phyloP scores from a whole-genome alignment of 2,329 filamentous ascomycete species.

The Talaromyces marneffei region DNA sequence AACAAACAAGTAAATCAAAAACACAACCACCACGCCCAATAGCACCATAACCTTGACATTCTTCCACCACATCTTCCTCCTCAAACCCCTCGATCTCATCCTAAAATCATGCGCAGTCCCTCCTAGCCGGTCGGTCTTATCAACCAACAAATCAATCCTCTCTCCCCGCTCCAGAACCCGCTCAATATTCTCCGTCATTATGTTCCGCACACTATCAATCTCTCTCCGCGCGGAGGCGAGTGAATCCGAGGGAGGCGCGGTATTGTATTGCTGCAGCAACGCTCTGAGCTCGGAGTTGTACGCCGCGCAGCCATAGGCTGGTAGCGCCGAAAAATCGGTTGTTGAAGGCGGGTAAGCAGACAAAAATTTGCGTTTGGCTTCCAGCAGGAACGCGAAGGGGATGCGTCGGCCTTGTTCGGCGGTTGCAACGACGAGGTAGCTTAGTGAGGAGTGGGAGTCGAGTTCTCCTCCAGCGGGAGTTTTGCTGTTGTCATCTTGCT shows the following conservation, averaged over 20 bases:
- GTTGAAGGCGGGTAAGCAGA: conserved; percentile 57
- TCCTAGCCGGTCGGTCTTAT: conserved; percentile 91
- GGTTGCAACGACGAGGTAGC: conserved; percentile 84
- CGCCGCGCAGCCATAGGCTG: conserved; percentile 80
- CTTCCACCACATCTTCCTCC: conserved; percentile 99
- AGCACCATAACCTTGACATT: conserved; percentile 92
- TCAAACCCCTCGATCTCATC: conserved; percentile 75
- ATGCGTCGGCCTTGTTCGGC: conserved; percentile 76
- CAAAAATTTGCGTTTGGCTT: conserved; percentile 84
- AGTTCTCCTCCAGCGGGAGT: neutral
- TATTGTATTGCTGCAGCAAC: conserved; percentile 79
- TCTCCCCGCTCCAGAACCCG: conserved; percentile 82
- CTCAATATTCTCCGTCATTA: conserved; percentile 96
- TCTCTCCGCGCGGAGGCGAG: conserved; percentile 77
- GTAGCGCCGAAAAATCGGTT: conserved; percentile 70
- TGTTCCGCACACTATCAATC: conserved; percentile 85
- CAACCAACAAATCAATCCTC: conserved; percentile 85
- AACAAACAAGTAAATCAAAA: conserved; percentile 65
- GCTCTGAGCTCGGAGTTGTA: conserved; percentile 76
- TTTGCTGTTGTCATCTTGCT: conserved; percentile 1
- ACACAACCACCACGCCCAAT: conserved; percentile 62
- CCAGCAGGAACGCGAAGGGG: conserved; percentile 85
- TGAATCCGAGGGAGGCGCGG: conserved; percentile 71
- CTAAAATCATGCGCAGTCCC: conserved; percentile 86
- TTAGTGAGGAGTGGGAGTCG: conserved; percentile 68